Evolutionary conservation across 805 yeast species (phyloP).

Genomic region (Zygosaccharomyces kombuchaensis): DNA sequence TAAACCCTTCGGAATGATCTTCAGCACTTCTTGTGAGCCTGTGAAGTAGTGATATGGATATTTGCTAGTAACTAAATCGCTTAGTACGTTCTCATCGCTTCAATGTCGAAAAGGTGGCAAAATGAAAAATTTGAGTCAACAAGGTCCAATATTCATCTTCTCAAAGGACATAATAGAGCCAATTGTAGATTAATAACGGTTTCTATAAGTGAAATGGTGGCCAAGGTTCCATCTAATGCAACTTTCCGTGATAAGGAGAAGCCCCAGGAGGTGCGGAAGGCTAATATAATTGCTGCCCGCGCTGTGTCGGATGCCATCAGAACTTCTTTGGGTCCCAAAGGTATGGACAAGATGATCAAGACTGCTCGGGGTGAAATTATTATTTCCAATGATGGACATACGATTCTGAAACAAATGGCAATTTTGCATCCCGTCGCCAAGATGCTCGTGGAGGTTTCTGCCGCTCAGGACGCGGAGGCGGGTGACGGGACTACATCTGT

Average conservation of each 20-base stretch:
- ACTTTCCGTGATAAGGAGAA: slow-evolving; percentile 90
- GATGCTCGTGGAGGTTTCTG: slow-evolving; percentile 95
- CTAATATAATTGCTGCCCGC: slow-evolving; percentile 86
- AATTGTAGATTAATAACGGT: background rate
- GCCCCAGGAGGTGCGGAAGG: slow-evolving; percentile 89
- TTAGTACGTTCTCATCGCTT: slow-evolving; percentile 8
- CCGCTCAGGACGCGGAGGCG: slow-evolving; percentile 98
- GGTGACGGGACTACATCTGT: slow-evolving; percentile 99
- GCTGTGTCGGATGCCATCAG: slow-evolving; percentile 95
- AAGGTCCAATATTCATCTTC: background rate
- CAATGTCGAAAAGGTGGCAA: slow-evolving; percentile 5
- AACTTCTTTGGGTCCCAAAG: slow-evolving; percentile 96
- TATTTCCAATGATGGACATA: slow-evolving; percentile 97
- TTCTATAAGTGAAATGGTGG: slow-evolving; percentile 17
- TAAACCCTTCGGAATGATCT: background rate
- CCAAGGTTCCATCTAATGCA: slow-evolving; percentile 60
- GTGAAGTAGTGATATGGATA: background rate
- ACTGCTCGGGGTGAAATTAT: slow-evolving; percentile 89
- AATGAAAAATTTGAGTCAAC: background rate
- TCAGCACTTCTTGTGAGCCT: background rate
- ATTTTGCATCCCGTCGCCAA: slow-evolving; percentile 98
- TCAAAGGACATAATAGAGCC: background rate
- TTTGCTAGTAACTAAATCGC: slow-evolving; percentile 2
- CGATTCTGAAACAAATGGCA: slow-evolving; percentile 95
- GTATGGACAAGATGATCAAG: slow-evolving; percentile 99